A percentile compares a stretch with the other conserved stretches of the same genome.
These are phyloP conservation scores for Rhododendron molle DNA, from an alignment of 148 eudicot species.

Conservation along the genomic window DNA sequence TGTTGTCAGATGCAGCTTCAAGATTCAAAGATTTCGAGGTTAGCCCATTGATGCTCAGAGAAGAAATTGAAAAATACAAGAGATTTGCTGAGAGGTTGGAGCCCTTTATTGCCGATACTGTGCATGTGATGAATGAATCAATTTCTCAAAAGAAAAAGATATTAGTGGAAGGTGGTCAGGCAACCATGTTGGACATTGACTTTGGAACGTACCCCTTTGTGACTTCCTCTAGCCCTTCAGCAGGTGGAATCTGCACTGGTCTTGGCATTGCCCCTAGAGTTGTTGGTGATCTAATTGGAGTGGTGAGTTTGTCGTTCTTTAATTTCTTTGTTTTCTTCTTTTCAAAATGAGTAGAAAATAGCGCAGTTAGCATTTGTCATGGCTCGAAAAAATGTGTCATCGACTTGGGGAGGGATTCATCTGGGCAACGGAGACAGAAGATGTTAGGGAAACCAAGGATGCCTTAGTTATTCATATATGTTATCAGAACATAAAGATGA, in stretches of 20 bases:
- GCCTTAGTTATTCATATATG: background rate
- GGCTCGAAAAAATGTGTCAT: background rate
- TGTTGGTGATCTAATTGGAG: constrained; percentile 90
- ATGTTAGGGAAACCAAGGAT: background rate
- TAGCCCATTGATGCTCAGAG: constrained; percentile 51
- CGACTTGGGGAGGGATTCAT: background rate
- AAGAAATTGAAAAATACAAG: constrained; percentile 85
- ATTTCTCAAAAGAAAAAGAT: constrained; percentile 66
- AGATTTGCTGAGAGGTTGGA: constrained; percentile 91
- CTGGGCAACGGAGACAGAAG: background rate
- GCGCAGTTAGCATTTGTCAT: background rate
- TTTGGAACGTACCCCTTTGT: constrained; percentile 98
- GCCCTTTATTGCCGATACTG: constrained; percentile 85
- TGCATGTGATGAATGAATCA: constrained; percentile 69
- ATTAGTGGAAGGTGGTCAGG: constrained; percentile 97
- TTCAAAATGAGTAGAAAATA: background rate
- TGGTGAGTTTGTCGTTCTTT: constrained; percentile 49
- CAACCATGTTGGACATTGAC: constrained; percentile 96
- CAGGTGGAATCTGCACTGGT: constrained; percentile 98
- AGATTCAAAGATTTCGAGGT: constrained; percentile 75
- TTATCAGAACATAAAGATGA: background rate
- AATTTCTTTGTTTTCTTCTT: background rate
- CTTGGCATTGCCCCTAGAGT: constrained; percentile 94
- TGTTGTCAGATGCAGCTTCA: constrained; percentile 78
- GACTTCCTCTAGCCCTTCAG: constrained; percentile 96